A percentile compares a stretch with the other conserved stretches of the same genome.
Conservation (phyloP, 805 yeast genomes). For the Zygosaccharomyces lentus region DNA sequence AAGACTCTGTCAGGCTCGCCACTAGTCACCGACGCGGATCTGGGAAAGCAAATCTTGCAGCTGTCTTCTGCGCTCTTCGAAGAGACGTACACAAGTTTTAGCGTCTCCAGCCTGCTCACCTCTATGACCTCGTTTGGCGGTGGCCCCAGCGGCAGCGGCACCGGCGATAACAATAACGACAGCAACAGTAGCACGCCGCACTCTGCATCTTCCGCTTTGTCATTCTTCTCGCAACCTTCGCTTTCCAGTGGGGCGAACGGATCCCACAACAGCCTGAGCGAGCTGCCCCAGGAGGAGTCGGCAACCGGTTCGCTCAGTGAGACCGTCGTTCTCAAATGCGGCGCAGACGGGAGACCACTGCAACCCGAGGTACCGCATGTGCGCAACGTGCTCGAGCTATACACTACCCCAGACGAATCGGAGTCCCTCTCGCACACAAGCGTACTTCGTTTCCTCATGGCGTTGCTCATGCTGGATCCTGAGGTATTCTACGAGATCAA, state of each 20-base stretch:
- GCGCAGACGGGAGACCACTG: conserved; percentile 5
- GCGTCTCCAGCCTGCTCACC: conserved; percentile 20
- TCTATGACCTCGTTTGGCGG: conserved; percentile 7
- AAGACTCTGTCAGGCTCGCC: background rate
- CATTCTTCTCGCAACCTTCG: conserved; percentile 1
- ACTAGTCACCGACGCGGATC: conserved; percentile 9
- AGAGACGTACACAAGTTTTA: conserved; percentile 25
- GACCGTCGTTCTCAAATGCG: background rate
- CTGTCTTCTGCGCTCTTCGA: conserved; percentile 23
- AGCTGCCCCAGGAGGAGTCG: background rate
- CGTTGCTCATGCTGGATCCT: conserved; percentile 26
- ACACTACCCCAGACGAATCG: conserved; percentile 23
- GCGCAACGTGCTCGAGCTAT: conserved; percentile 25
- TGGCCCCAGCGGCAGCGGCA: background rate
- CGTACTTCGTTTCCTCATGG: conserved; percentile 25
- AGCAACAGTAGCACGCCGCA: conserved; percentile 8
- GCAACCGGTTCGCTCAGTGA: background rate
- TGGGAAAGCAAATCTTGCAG: conserved; percentile 15
- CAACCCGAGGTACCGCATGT: conserved; percentile 13
- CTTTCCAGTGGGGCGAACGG: conserved; percentile 1
- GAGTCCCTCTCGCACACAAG: conserved; percentile 30
- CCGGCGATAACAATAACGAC: background rate
- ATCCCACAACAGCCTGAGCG: background rate
- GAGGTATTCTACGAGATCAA: conserved; percentile 27
- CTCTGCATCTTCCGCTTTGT: conserved; percentile 12